A percentile compares a stretch with the other conserved stretches of the same genome.
These are phyloP conservation scores for Babesia bovis DNA, from an alignment of 169 alveolate species.

Conservation along the genomic window DNA sequence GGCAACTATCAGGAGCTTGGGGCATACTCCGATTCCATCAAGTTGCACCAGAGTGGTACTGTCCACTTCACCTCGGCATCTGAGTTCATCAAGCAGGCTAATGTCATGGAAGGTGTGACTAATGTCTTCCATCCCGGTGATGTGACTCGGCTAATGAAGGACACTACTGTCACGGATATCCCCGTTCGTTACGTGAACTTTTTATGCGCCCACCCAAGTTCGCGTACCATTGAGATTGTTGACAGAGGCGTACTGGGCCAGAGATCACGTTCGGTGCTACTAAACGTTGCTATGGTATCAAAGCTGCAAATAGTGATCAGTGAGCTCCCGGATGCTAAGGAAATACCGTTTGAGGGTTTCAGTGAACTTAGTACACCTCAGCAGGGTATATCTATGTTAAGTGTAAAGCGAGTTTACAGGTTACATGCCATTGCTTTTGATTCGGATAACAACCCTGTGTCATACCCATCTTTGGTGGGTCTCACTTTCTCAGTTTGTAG, in stretches of 20 bases:
- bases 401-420: constrained; percentile 27
- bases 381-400: not conserved
- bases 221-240: constrained; percentile 37
- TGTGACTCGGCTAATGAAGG: not conserved
- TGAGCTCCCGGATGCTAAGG: not conserved
- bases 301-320: constrained; percentile 17
- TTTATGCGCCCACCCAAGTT: constrained; percentile 8
- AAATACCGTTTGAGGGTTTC: constrained; percentile 8
- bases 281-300: constrained; percentile 12
- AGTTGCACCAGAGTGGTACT: constrained; percentile 31
- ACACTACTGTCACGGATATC: not conserved
- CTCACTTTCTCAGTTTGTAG: constrained; percentile 31
- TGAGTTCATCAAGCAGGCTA: constrained; percentile 15
- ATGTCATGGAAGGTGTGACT: constrained; percentile 20
- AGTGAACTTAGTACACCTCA: constrained; percentile 1
- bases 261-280: not conserved
- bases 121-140: constrained; percentile 18
- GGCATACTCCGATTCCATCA: constrained; percentile 28
- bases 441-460: constrained; percentile 17
- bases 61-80: not conserved
- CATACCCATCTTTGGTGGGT: constrained; percentile 14
- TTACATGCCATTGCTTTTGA: constrained; percentile 33
- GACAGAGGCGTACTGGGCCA: constrained; percentile 42
- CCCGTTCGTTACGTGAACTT: constrained; percentile 29
- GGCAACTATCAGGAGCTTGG: constrained; percentile 34